Evolutionary conservation across 1,284 basidiomycete genomes (phyloP), one percentile per base, ranked within the genome.

Genomic region (Papiliotrema laurentii): DNA sequence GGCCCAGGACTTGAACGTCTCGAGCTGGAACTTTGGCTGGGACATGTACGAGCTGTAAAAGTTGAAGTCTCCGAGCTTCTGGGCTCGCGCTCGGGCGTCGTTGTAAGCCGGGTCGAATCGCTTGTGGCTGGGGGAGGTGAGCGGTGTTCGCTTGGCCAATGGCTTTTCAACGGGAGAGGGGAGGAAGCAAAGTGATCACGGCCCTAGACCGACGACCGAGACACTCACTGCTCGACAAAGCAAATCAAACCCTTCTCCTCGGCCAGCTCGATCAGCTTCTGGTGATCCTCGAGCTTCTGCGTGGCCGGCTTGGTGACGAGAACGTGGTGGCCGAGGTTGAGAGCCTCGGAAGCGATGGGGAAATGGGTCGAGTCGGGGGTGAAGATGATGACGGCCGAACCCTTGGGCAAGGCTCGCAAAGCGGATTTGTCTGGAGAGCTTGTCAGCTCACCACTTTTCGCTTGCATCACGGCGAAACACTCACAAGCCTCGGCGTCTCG

Each of bases 1-100:
- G 7, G 90, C 91, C 91, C 91, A 94, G 18, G 87, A 87, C 54
- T 85, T 84, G 82, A 93, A 94, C 0, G 90, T 93, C 73, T 90
- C 87, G 25, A 96, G 79, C 75, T 96, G 91, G 66, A 82, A 85
- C 77, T 96, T 96, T 41, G 91, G 91, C 71, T 94, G 91, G 63
- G 87, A 89, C 91, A 96, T 96, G 73, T 77, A 71, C 35, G 68
- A 72, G 43, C 64, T 64, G 67, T 73, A 79, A 74, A 91, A 96
- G 75, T 91, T 92, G 76, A 93, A 90, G 69, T 93, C 87, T 39
- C 91, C 91, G 42, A 94, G 79, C 22, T 80, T 76, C 30, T 80
- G 80, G 14, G 89, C 84, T 48, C 86, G 81, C 6, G 82, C 85
- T 65, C 74, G 66, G 7, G 89, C 91, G 71, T 96, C 91, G 59